Percentiles rank a stretch among this genome's conserved stretches.
These are phyloP conservation scores for Aspergillus wentii DNA, from an alignment of 495 filamentous ascomycete species.

Conservation along the genomic window DNA sequence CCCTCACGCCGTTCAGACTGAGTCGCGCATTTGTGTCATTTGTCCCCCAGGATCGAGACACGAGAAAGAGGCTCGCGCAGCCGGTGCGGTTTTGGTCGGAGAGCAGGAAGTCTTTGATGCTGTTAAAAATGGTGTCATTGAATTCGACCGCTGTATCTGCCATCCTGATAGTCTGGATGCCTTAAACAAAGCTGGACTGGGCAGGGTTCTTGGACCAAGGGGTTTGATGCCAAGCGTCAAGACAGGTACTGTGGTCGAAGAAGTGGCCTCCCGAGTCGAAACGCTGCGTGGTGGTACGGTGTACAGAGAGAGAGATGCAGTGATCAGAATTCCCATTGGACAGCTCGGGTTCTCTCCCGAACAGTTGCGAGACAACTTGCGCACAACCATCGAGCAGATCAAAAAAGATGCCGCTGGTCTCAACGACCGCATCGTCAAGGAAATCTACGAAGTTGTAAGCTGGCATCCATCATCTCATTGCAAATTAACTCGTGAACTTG, in stretches of 20 bases:
- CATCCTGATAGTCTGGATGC: slow-evolving; percentile 69
- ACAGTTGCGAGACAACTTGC: slow-evolving; percentile 80
- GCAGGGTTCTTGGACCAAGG: slow-evolving; percentile 76
- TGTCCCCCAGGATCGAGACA: slow-evolving; percentile 69
- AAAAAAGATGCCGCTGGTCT: slow-evolving; percentile 70
- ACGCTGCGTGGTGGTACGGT: slow-evolving; percentile 78
- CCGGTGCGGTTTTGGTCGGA: slow-evolving; percentile 77
- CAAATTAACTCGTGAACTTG: not conserved
- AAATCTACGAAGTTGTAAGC: slow-evolving; percentile 81
- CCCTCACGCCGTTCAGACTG: slow-evolving; percentile 82
- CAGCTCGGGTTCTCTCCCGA: slow-evolving; percentile 88
- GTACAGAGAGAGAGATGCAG: slow-evolving; percentile 80
- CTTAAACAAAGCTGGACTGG: slow-evolving; percentile 73
- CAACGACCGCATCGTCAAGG: slow-evolving; percentile 70
- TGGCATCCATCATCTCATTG: not conserved
- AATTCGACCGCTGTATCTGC: slow-evolving; percentile 86
- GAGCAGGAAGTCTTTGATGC: slow-evolving; percentile 79
- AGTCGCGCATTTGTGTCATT: slow-evolving; percentile 81
- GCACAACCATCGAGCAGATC: slow-evolving; percentile 65
- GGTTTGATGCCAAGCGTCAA: slow-evolving; percentile 91
- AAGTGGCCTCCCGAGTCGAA: slow-evolving; percentile 63
- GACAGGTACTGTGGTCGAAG: slow-evolving; percentile 78
- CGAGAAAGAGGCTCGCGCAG: slow-evolving; percentile 62
- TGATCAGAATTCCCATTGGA: slow-evolving; percentile 82
- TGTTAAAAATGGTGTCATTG: slow-evolving; percentile 66